Conservation (phyloP, 2,329 filamentous ascomycete species). For the Tolypocladium guangdongense region DNA sequence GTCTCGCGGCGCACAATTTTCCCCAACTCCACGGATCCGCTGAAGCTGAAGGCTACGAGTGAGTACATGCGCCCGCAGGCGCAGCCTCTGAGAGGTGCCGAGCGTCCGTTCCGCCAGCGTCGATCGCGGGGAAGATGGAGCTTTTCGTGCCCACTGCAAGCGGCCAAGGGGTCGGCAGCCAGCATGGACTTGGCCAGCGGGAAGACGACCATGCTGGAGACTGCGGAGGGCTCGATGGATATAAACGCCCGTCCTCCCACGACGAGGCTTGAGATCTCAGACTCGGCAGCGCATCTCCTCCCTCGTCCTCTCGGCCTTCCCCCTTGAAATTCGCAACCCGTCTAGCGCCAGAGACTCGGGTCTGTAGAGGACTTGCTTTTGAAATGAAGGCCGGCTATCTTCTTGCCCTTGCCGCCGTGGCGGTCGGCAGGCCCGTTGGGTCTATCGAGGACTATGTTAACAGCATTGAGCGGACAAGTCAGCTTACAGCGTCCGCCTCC, state of each 20-base stretch:
- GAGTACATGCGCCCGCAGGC: no score
- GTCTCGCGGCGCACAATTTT: not conserved
- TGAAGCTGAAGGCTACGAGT: no score
- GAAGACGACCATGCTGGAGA: not conserved
- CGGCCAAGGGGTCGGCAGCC: no score
- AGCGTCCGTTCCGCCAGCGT: not conserved
- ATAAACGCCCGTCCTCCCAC: not conserved
- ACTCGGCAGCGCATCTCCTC: not conserved
- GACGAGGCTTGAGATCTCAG: not conserved
- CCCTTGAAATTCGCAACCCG: not conserved
- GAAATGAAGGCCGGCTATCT: not conserved
- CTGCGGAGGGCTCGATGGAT: not conserved
- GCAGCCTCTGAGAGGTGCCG: not conserved
- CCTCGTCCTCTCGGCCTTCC: not conserved
- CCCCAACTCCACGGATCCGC: not conserved
- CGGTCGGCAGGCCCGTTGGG: not conserved
- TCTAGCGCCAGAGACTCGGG: not conserved
- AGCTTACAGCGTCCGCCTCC: not conserved
- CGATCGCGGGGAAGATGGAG: not conserved
- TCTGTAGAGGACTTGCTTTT: not conserved
- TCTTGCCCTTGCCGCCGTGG: not conserved
- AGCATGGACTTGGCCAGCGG: not conserved
- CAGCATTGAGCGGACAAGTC: conserved; percentile 23
- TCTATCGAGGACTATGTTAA: conserved; percentile 13
- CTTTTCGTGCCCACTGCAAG: not conserved